Base-by-base conservation (phyloP, 495 filamentous ascomycete genomes). In the Choiromyces venosus region DNA sequence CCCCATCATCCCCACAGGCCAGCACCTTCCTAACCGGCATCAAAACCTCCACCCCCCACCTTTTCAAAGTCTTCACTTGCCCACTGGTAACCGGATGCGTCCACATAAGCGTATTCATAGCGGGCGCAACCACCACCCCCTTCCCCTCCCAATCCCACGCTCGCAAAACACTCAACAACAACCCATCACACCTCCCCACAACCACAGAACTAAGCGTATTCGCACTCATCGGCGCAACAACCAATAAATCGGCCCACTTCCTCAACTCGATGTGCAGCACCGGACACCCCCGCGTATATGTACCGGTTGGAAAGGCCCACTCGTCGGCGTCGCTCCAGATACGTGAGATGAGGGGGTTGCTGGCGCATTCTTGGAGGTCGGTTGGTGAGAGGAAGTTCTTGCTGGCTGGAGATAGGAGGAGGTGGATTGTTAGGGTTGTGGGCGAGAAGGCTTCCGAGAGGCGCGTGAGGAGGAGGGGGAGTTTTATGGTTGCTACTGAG, bases 31-130 rank as follows among this genome's bases (percentile, higher is more conserved):
- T 88, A 69, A 87, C 84, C 4, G 92, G 91, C 39, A 80, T 77
- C 73, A 96, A 82, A 36, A 96, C 87, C 73, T 91, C 86, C 68
- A 96, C 86, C 4, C 89, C 90, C 40, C 84, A 82, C 16, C 69
- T 68, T 4, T 82, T 82, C 44, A 97, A 82, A 0, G 91, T 82
- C n/a, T 80, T 77, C 14, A 97, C 81, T 69, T 96, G 91, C 74
- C 88, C 87, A 66, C 80, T 83, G 0, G 93, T 97, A 52, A 97
- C 82, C 25, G 93, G 93, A 82, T 97, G 91, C 68, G 84, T 84
- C 90, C 90, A 97, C 94, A 96, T 96, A 4, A 88, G 89, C n/a
- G 89, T 92, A 83, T 96, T 94, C 92, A 96, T 93, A 19, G 89
- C 88, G 61, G 89, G 91, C n/a, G 86, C 91, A 0, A 91, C 89